Evolutionary conservation across 1,284 basidiomycete genomes (phyloP), one percentile per base, ranked within the genome.

Genomic region (Malassezia nana): DNA sequence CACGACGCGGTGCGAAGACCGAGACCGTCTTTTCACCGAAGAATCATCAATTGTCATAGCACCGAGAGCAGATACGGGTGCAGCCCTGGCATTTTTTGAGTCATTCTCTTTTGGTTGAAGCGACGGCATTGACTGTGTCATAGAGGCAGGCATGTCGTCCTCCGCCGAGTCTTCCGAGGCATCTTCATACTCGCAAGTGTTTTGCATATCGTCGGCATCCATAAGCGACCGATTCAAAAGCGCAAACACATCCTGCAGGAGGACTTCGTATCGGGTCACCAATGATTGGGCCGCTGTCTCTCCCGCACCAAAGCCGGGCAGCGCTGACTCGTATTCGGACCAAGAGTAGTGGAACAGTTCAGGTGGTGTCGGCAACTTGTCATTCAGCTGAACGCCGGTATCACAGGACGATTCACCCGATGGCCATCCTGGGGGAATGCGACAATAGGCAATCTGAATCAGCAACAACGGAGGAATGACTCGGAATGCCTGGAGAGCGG

Each of bases 381-480:
- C 33, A 13, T 28, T 29, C 6, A 47, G 32, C 15, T 47, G 31
- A 29, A 56, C 29, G 10, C 26, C 35, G 4, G 42, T 2, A 12
- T 18, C 12, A 12, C 4, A 15, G 8, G 20, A 3, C 7, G 9
- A 7, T 1, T 42, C 40, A 4, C n/a, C 22, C 2, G 52, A 42
- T 2, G 58, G 54, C 24, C 56, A 38, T n/a, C 55, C 47, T 24
- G 60, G 48, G 1, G 69, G 69, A 25, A 71, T 56, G 3, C 69
- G 66, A 29, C 63, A 62, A 58, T 64, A 70, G 12, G 67, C 59
- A 28, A 72, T 59, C 18, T 73, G 70, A 22, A 70, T 46, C 1
- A 73, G 62, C 33, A 72, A 51, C 33, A 73, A 35, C 28, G 63
- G 60, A 0, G 70, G 70, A 24, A 67, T 65, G 4, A 69, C 65